Evolutionary conservation across 352 stramenopile species (phyloP), one percentile per base, ranked within the genome.

Genomic region (Globisporangium acanthophoron): DNA sequence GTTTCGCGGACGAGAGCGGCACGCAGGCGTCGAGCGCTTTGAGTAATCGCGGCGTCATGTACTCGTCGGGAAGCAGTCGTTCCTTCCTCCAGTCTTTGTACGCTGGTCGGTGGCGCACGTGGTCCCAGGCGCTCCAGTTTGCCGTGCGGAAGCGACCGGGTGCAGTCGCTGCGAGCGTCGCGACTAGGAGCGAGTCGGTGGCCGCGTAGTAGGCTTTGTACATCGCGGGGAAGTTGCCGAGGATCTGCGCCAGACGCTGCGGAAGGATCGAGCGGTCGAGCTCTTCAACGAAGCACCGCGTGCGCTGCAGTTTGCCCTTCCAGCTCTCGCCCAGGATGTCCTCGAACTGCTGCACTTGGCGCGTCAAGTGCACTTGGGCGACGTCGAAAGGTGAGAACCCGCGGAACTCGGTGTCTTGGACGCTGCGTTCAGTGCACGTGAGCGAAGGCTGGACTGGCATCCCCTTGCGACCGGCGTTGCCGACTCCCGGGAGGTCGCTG

Each of bases 51-150:
- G 82, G 82, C 4, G 82, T 92, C 16, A 92, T 63, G 58, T 90
- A 89, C 44, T 85, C 76, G 0, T 71, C 53, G 0, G 72, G 49
- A 18, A 70, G 29, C 5, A 66, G 52, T 16, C 69, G 54, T 51
- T 91, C 78, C 41, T 58, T 64, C 35, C 73, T 64, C 83, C 83
- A 92, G 54, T 86, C 73, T 56, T 78, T 85, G 47, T 90, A 87
- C 24, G 75, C 70, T 20, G 78, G 76, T 8, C 79, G 76, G 35
- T 90, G 78, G 29, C 80, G 83, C 13, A 92, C 78, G n/a, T 76
- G 63, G 46, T 90, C 77, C 5, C 59, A 52, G 8, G 83, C 80
- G 7, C 53, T 68, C 83, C 83, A 92, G 2, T 59, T 62, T 4
- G 66, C 64, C 2, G 71, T 72, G 24, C 73, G 61, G 16, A 87